Percentiles rank a stretch among this genome's conserved stretches.
phyloP scores from a whole-genome alignment of 768 basidiomycete genomes.

The Suillus subaureus region DNA sequence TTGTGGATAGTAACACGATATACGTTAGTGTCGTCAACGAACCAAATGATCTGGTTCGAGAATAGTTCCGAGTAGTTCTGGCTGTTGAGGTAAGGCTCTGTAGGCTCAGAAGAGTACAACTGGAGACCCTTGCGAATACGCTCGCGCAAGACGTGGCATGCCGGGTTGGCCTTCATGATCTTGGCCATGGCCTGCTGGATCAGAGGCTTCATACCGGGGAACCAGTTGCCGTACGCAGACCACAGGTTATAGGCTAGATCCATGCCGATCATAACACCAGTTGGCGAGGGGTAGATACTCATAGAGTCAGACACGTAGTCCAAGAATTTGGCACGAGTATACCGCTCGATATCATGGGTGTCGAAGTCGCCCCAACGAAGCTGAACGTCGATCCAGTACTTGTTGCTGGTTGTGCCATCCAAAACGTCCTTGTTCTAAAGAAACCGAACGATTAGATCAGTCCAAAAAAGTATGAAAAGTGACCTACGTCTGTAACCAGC shows the following conservation, averaged over 20 bases:
- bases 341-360: constrained; percentile 97
- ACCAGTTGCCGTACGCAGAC: constrained; percentile 99
- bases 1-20: constrained; percentile 99
- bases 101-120: constrained; percentile 98
- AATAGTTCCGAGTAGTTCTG: constrained; percentile 97
- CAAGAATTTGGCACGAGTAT: constrained; percentile 98
- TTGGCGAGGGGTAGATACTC: constrained; percentile 99
- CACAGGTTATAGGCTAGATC: constrained; percentile 98
- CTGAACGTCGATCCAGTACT: constrained; percentile 98
- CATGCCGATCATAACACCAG: constrained; percentile 98
- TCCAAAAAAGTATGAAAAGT: neutral
- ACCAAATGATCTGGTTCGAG: constrained; percentile 99
- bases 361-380: constrained; percentile 98
- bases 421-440: constrained; percentile 86
- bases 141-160: constrained; percentile 94
- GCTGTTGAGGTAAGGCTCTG: constrained; percentile 98
- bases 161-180: constrained; percentile 99
- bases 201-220: constrained; percentile 97
- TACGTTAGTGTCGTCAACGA: constrained; percentile 99
- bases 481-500: constrained; percentile 85
- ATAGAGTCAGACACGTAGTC: constrained; percentile 98
- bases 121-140: constrained; percentile 99
- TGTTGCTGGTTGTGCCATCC: constrained; percentile 97
- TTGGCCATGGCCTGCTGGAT: constrained; percentile 99
- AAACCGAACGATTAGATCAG: constrained; percentile 15